Evolutionary conservation across 352 stramenopile genomes (phyloP).

Genomic region (Aphanomyces invadans): DNA sequence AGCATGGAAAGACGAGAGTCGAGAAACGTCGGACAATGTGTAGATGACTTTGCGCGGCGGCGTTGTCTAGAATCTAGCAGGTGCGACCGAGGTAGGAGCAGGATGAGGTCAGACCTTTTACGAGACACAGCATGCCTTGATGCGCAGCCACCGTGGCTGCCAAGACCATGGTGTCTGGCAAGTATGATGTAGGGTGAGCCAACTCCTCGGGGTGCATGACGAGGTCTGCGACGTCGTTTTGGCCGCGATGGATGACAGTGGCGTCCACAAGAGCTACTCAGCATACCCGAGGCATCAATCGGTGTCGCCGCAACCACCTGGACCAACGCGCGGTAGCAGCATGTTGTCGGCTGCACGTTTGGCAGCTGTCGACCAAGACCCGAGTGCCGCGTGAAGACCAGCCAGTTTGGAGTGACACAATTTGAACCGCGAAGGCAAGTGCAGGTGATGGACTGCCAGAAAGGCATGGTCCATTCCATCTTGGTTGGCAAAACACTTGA

Average conservation of each 20-base stretch:
- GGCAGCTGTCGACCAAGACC: too few species aligned
- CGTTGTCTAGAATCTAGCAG: background rate
- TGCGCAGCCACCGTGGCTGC: background rate
- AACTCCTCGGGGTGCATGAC: background rate
- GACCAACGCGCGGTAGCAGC: background rate
- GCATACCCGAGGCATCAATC: background rate
- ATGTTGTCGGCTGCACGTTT: too few species aligned
- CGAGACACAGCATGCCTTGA: background rate
- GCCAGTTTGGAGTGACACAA: too few species aligned
- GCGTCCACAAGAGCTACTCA: background rate
- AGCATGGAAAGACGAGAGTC: background rate
- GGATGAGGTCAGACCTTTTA: background rate
- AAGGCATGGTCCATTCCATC: too few species aligned
- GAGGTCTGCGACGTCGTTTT: background rate
- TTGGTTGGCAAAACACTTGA: too few species aligned
- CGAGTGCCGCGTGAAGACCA: too few species aligned
- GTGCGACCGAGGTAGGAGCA: background rate
- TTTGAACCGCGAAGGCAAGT: too few species aligned
- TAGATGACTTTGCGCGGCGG: background rate
- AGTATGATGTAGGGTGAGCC: background rate
- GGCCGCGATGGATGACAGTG: background rate
- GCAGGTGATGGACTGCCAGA: too few species aligned
- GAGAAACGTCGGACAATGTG: constrained; percentile 14
- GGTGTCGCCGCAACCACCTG: background rate
- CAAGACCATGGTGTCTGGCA: background rate